Evolutionary conservation across 306 rosid species (phyloP).

Genomic region (Hylodesmum podocarpum): DNA sequence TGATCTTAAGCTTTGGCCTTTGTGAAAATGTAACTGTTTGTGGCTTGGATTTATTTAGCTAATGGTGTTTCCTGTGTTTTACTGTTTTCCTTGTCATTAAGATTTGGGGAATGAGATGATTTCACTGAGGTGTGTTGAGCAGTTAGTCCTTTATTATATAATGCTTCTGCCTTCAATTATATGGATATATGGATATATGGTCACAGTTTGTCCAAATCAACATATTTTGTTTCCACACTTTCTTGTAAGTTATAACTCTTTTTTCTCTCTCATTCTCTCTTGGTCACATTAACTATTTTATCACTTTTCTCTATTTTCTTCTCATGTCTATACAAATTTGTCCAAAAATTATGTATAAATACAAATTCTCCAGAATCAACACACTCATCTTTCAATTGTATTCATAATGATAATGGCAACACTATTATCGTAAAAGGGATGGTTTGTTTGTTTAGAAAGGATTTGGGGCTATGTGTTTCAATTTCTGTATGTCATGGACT

Average conservation of each 20-base stretch:
- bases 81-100: slow-evolving; percentile 10
- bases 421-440: background rate
- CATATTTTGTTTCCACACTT: background rate
- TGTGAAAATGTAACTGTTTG: slow-evolving; percentile 27
- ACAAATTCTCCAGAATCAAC: background rate
- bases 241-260: background rate
- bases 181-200: background rate
- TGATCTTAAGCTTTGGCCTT: slow-evolving; percentile 17
- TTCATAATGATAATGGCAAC: background rate
- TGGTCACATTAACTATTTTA: no score
- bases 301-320: background rate
- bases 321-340: background rate
- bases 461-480: background rate
- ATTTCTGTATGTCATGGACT: background rate
- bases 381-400: background rate
- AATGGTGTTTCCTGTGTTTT: slow-evolving; percentile 25
- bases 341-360: background rate
- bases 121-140: slow-evolving; percentile 18
- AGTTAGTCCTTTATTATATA: background rate
- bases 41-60: slow-evolving; percentile 34
- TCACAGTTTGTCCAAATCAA: no score
- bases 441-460: background rate
- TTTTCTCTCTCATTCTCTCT: no score
- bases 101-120: slow-evolving; percentile 32
- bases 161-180: background rate